Conservation (phyloP, 768 basidiomycete genomes). For the Mrakia frigida region DNA sequence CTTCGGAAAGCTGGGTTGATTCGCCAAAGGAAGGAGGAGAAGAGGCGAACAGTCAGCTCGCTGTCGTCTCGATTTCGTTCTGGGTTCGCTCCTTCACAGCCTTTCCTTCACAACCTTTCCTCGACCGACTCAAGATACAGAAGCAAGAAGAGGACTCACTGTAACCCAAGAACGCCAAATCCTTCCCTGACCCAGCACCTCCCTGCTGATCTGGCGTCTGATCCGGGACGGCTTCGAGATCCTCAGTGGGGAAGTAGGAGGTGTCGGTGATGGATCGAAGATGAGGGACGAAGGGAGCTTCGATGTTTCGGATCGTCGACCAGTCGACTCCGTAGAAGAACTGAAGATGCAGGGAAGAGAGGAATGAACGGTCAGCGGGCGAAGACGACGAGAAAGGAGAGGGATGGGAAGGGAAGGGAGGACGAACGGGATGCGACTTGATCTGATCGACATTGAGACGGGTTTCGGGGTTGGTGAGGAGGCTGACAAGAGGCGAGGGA, state of each 20-base stretch:
- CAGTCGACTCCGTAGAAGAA: conserved; percentile 78
- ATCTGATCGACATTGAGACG: conserved; percentile 78
- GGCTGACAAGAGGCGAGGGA: conserved; percentile 38
- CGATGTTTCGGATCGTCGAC: conserved; percentile 77
- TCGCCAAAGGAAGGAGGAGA: not conserved
- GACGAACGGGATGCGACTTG: conserved; percentile 71
- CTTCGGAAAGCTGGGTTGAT: conserved; percentile 22
- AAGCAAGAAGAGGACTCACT: conserved; percentile 37
- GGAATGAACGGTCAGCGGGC: not conserved
- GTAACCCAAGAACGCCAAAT: conserved; percentile 59
- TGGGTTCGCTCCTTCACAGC: not conserved
- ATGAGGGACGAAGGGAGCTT: conserved; percentile 93
- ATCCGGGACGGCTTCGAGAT: conserved; percentile 69
- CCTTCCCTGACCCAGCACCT: conserved; percentile 51
- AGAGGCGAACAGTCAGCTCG: not conserved
- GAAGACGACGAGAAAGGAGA: not conserved
- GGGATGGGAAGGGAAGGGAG: conserved; percentile 43
- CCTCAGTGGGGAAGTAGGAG: conserved; percentile 96
- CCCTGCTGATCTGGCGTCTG: conserved; percentile 46
- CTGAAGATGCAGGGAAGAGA: conserved; percentile 16
- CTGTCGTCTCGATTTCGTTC: not conserved
- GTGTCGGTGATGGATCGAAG: conserved; percentile 90
- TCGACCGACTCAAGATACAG: not conserved
- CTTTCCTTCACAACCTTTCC: not conserved
- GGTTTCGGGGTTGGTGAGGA: conserved; percentile 77